These are phyloP conservation scores for Brassica incana DNA, from an alignment of 345 rosid genomes.

Conservation along the genomic window DNA sequence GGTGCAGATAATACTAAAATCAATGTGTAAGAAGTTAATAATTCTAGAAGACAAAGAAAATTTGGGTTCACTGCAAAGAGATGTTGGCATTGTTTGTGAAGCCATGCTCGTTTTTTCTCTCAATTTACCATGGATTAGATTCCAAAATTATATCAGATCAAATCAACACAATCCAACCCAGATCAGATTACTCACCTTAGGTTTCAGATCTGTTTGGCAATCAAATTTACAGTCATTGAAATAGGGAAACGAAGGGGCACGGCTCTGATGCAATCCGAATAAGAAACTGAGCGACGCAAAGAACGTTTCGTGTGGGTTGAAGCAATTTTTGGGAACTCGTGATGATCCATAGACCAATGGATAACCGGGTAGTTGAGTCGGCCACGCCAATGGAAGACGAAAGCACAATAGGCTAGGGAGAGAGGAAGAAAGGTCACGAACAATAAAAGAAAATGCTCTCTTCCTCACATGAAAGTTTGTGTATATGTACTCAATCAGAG, in stretches of 20 bases:
- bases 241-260: constrained; percentile 68
- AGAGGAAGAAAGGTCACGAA: too few species aligned
- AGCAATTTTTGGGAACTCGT: constrained; percentile 66
- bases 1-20: constrained; percentile 62
- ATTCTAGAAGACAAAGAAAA: constrained; percentile 51
- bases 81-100: constrained; percentile 55
- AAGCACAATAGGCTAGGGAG: too few species aligned
- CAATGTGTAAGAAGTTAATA: constrained; percentile 74
- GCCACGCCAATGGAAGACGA: too few species aligned
- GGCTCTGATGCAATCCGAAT: constrained; percentile 56
- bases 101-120: constrained; percentile 85
- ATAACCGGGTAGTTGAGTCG: constrained; percentile 48
- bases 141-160: constrained; percentile 33
- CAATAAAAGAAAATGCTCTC: too few species aligned
- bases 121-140: constrained; percentile 67
- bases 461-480: too few species aligned
- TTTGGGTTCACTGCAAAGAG: constrained; percentile 46
- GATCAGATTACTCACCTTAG: constrained; percentile 55
- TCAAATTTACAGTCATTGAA: constrained; percentile 64
- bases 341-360: constrained; percentile 41
- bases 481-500: too few species aligned
- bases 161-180: not conserved
- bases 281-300: constrained; percentile 30
- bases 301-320: constrained; percentile 14
- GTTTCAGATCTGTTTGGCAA: constrained; percentile 64